Base-by-base conservation (phyloP, 2,329 filamentous ascomycete species). In the Claviceps purpurea region DNA sequence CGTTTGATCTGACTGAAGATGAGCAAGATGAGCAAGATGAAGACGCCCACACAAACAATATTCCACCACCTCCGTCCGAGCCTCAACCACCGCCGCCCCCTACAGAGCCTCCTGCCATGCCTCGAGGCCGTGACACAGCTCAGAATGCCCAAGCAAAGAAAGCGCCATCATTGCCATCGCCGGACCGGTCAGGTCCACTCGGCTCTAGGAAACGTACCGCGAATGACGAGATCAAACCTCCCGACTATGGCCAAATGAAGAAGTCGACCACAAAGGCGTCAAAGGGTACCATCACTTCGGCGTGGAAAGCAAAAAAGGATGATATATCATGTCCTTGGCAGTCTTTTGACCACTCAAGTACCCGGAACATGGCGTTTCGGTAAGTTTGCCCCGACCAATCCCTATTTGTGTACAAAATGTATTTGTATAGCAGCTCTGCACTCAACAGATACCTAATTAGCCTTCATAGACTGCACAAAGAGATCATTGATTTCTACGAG, bases 401-500 rank as follows among this genome's bases (percentile, higher is more conserved):
- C 30, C 3, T 34, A 34, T 34, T 11, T 11, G 30, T 34, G 30
- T 34, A 34, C 30, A 34, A 11, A 11, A 34, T 34, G 30, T 34
- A 11, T 34, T 34, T 11, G 30, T 1, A 34, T 34, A 34, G 30
- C 26, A 10, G 8, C n/a, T 3, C 11, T n/a, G 10, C 18, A 43
- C 11, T 20, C 37, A 34, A 34, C 30, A 11, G 30, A 34, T 0
- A 34, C 4, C 45, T 47, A 46, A 46, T 16, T 2, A 14, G 14
- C 16, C 3, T 46, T 26, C 34, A 46, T 16, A 89, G 87, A 66
- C 71, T 98, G 26, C 89, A 97, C 66, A 88, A 89, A 61, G 93
- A 98, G 67, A 83, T 97, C 44, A 71, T 86, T 34, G 87, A 94
- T 60, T 97, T 96, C 64, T 94, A 90, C 64, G 75, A 90, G 39